Percentiles rank a stretch among this genome's conserved stretches.
These are phyloP conservation scores for Calonectria pauciramosa DNA, from an alignment of 2,329 filamentous ascomycete genomes.

Conservation along the genomic window DNA sequence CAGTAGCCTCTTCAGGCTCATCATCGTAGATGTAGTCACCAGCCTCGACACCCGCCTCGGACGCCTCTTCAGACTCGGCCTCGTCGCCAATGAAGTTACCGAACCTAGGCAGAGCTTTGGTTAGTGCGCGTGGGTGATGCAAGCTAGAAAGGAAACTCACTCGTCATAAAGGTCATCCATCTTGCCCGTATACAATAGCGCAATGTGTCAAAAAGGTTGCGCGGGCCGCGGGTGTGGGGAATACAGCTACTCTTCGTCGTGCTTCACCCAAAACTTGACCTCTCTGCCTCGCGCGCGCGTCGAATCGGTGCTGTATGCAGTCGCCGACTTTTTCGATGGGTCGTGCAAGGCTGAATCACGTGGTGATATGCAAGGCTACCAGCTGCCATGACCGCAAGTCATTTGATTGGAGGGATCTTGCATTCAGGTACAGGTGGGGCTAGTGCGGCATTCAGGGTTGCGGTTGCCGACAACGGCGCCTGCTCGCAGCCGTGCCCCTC, in stretches of 20 bases:
- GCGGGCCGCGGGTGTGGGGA: conserved; percentile 35
- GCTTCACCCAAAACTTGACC: conserved; percentile 35
- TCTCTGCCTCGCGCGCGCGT: conserved; percentile 41
- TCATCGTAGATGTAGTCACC: conserved; percentile 88
- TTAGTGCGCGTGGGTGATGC: conserved; percentile 34
- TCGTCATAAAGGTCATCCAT: conserved; percentile 99
- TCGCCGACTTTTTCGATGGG: conserved; percentile 47
- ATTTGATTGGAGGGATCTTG: conserved; percentile 19
- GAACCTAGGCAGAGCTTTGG: conserved; percentile 71
- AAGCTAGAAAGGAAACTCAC: conserved; percentile 58
- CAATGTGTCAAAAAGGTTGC: conserved; percentile 31
- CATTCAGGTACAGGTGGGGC: conserved; percentile 41
- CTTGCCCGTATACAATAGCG: conserved; percentile 38
- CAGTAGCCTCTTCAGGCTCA: conserved; percentile 75
- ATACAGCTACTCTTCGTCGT: conserved; percentile 37
- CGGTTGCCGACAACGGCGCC: conserved; percentile 44
- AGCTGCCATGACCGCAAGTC: no score
- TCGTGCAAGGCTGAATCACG: conserved; percentile 41
- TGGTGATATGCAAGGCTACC: conserved; percentile 35
- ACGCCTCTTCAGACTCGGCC: conserved; percentile 86
- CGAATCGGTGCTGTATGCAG: conserved; percentile 24
- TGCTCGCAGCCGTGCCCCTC: conserved; percentile 45
- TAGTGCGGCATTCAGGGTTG: conserved; percentile 21
- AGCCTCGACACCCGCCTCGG: conserved; percentile 80
- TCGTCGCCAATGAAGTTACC: conserved; percentile 98